These are phyloP conservation scores for Piper longum DNA, from an alignment of 164 flowering plant genomes.

Conservation along the genomic window DNA sequence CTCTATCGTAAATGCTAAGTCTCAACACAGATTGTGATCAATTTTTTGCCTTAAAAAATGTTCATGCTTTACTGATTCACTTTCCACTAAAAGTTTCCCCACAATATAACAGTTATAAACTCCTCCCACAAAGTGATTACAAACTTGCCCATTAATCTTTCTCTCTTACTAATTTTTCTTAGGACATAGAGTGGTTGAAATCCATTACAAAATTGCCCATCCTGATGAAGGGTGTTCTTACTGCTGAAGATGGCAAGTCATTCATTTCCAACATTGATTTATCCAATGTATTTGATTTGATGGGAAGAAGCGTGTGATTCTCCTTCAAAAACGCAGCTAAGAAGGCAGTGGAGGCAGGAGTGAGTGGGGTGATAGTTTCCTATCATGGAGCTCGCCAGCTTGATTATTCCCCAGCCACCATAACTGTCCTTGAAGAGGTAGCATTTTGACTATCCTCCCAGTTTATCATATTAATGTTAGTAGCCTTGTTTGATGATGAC, in stretches of 20 bases:
- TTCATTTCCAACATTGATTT: no score
- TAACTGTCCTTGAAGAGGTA: slow-evolving; percentile 75
- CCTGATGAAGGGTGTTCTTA: slow-evolving; percentile 67
- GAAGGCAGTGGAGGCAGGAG: slow-evolving; percentile 57
- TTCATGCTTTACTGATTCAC: no score
- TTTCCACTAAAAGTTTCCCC: no score
- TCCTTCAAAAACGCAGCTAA: slow-evolving; percentile 30
- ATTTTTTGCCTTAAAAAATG: no score
- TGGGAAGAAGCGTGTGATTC: slow-evolving; percentile 3
- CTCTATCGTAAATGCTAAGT: no score
- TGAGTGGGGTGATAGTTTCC: slow-evolving; percentile 63
- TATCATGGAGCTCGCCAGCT: slow-evolving; percentile 84
- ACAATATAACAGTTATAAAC: no score
- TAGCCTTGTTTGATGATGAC: no score
- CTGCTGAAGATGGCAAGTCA: slow-evolving; percentile 64
- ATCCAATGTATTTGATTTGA: slow-evolving; percentile 19
- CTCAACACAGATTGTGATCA: no score
- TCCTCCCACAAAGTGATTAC: no score
- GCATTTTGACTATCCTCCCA: background rate
- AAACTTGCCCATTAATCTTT: slow-evolving; percentile 22
- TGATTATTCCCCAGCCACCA: slow-evolving; percentile 58
- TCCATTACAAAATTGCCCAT: slow-evolving; percentile 76
- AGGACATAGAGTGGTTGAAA: slow-evolving; percentile 72
- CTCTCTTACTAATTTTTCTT: slow-evolving; percentile 36
- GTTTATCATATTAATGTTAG: no score